Conservation (phyloP, 2,329 filamentous ascomycete genomes). For the Epichloe typhina region DNA sequence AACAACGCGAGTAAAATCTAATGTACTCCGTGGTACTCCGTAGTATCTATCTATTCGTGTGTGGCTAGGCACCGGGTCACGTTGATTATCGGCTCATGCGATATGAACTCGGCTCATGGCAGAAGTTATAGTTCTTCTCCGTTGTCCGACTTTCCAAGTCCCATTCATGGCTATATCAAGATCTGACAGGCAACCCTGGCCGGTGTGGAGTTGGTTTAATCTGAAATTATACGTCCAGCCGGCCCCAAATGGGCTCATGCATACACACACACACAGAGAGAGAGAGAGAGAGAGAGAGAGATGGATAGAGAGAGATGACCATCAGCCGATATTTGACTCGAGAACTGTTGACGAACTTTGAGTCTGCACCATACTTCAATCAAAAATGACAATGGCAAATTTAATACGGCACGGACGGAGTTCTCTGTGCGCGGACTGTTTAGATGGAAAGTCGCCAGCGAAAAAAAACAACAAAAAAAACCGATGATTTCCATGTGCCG, state of each 20-base stretch:
- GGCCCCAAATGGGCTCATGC: no score
- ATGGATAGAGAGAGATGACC: no score
- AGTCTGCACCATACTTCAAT: background rate
- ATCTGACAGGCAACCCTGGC: no score
- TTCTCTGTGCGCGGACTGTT: background rate
- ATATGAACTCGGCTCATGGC: background rate
- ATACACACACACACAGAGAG: no score
- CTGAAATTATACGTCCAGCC: no score
- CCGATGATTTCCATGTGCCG: background rate
- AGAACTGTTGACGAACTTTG: background rate
- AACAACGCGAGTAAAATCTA: no score
- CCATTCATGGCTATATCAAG: no score
- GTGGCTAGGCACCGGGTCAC: constrained; percentile 64
- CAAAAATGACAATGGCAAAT: no score
- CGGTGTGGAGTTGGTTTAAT: no score
- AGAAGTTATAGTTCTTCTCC: background rate
- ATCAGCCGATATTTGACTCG: no score
- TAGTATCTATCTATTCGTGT: constrained; percentile 39
- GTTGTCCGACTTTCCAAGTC: background rate
- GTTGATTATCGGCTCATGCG: constrained; percentile 12
- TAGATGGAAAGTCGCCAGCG: background rate
- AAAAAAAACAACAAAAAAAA: background rate
- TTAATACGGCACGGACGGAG: background rate
- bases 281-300: no score
- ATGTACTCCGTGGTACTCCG: no score